Percentiles rank a stretch among this genome's conserved stretches.
These are phyloP conservation scores for Pneumocystis wakefieldiae DNA, from an alignment of 1,139 yeast genomes.

Conservation along the genomic window DNA sequence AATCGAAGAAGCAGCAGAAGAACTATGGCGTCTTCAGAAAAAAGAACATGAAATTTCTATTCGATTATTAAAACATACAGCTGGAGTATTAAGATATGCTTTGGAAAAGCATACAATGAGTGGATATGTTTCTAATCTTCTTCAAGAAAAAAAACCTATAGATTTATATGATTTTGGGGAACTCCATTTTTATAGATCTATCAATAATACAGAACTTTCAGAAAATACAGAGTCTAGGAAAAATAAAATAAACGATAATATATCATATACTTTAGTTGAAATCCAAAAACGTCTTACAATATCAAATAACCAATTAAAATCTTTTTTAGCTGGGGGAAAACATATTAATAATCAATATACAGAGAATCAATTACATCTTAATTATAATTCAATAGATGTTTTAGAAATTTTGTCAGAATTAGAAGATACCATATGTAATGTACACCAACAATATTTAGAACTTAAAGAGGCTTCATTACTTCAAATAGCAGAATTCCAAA, in stretches of 20 bases:
- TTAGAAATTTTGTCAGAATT: background rate
- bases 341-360: background rate
- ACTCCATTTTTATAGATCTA: slow-evolving; percentile 5
- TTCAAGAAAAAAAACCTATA: slow-evolving; percentile 1
- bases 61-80: slow-evolving; percentile 9
- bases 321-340: background rate
- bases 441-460: background rate
- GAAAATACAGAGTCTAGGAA: background rate
- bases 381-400: background rate
- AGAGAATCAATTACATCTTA: background rate
- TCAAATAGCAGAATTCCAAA: background rate
- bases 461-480: background rate
- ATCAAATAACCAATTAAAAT: background rate
- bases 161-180: slow-evolving; percentile 3
- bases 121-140: background rate
- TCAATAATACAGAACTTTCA: background rate
- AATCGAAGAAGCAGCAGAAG: slow-evolving; percentile 11
- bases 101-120: slow-evolving; percentile 1
- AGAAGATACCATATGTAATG: background rate
- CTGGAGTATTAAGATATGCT: slow-evolving; percentile 7
- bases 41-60: slow-evolving; percentile 6
- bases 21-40: slow-evolving; percentile 9
- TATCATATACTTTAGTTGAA: background rate
- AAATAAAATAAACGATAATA: background rate
- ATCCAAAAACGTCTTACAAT: background rate